phyloP scores from a whole-genome alignment of 148 eudicot species.

The Diospyros lotus region DNA sequence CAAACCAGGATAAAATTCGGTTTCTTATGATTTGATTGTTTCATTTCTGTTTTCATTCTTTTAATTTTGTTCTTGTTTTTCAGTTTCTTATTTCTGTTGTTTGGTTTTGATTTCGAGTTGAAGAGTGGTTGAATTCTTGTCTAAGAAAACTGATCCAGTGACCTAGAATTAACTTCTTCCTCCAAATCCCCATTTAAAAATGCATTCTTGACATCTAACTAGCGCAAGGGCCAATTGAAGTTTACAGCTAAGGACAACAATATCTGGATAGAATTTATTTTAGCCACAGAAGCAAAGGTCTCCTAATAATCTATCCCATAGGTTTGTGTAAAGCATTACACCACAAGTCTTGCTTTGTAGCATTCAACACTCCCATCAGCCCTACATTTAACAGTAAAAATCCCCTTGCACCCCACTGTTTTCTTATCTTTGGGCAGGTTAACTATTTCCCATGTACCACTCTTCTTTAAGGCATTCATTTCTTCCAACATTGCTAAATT shows the following conservation, averaged over 20 bases:
- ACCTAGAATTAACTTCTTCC: not conserved
- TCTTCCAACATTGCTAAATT: constrained; percentile 1
- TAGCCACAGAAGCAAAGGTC: not conserved
- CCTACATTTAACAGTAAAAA: not conserved
- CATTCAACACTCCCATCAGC: not conserved
- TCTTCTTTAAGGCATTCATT: constrained; percentile 10
- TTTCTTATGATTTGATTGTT: too few species aligned
- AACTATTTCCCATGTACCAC: not conserved
- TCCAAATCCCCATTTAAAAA: not conserved
- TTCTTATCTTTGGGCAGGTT: not conserved
- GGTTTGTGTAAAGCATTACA: constrained; percentile 1
- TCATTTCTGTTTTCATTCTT: too few species aligned
- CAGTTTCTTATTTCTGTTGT: too few species aligned
- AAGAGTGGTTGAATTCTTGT: too few species aligned
- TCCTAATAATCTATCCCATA: not conserved
- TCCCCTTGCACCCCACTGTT: constrained; percentile 8
- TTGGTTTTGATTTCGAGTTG: too few species aligned
- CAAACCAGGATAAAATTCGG: too few species aligned
- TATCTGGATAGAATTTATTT: not conserved
- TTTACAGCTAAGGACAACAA: not conserved
- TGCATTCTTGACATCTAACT: not conserved
- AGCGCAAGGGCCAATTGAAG: not conserved
- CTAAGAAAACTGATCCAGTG: too few species aligned
- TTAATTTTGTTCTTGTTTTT: too few species aligned
- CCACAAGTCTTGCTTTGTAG: not conserved